Base-by-base conservation (phyloP, 257 asterid genomes). In the Solanum medicagineum region DNA sequence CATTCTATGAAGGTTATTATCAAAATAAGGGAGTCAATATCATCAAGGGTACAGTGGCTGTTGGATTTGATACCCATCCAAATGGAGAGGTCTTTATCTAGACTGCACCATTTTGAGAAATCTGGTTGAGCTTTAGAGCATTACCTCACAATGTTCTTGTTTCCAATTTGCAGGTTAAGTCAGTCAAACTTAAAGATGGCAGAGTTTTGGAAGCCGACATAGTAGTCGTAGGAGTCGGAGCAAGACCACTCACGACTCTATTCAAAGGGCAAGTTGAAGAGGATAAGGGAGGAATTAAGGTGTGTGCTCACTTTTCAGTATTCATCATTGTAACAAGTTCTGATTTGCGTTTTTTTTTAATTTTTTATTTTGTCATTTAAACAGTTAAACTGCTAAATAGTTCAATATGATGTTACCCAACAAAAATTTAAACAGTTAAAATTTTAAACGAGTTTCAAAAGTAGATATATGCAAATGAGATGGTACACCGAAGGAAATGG, bases 221-320 rank as follows among this genome's bases (percentile, higher is more conserved):
- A 40, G 99, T 96, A 73, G 94, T 96, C 84, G 98, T 96, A 71
- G 99, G 99, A 87, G 98, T 96, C 3, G 99, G 99, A 83, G 98
- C 92, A 83, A 93, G 84, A 87, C 98, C 98, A 32, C 92, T 94
- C 87, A 93, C 91, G 36, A 68, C 89, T 19, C 84, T 94, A 84
- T 92, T 96, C 86, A 94, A 94, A 89, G 98, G 97, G 49, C 99
- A 96, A 90, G 93, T 96, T 91, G 97, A 87, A 84, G 98, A 92
- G 83, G 99, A 96, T 85, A 96, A 96, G 88, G 97, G 96, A 49
- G 98, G 98, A 89, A 91, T 96, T 81, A 96, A 95, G 99, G 98
- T 96, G 54, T 60, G 94, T 71, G 65, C 49, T 79, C 65, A 29
- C 26, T 26, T 24, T 51, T 16, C 63, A 51, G 55, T 20, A 69